Percentiles rank a stretch among this genome's conserved stretches.
Evolutionary conservation across 2,329 filamentous ascomycete genomes (phyloP).

Genomic region (Ophioceras dolichostomum): DNA sequence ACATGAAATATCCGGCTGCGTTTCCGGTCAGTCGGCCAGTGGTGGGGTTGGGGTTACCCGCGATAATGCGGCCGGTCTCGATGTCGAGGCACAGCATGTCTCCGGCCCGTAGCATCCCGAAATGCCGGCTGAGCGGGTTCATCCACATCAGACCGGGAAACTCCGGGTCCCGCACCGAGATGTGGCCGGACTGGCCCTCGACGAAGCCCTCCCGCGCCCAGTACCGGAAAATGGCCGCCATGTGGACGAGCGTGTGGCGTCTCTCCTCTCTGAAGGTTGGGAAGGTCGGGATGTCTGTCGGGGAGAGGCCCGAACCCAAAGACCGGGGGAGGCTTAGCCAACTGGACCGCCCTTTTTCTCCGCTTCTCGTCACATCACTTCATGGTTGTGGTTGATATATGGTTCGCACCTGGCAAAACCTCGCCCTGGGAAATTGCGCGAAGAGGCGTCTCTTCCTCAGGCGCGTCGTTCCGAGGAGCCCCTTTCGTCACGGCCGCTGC

Average conservation of each 20-base stretch:
- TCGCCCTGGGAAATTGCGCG: constrained; percentile 17
- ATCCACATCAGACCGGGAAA: constrained; percentile 54
- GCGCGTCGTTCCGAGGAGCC: constrained; percentile 4
- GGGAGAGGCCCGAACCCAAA: no score
- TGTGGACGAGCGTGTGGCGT: constrained; percentile 52
- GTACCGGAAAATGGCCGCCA: constrained; percentile 55
- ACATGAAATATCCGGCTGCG: constrained; percentile 55
- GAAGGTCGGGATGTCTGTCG: constrained; percentile 31
- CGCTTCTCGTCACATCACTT: no score
- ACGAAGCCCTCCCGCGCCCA: constrained; percentile 52
- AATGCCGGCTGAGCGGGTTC: constrained; percentile 55
- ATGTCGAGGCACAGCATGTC: constrained; percentile 57
- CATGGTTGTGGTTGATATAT: no score
- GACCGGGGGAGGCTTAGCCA: not conserved
- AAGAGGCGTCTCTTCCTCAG: constrained; percentile 11
- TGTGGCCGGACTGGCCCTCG: constrained; percentile 53
- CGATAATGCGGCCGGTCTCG: constrained; percentile 44
- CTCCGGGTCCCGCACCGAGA: constrained; percentile 55
- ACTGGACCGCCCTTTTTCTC: not conserved
- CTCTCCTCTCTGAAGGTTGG: constrained; percentile 32
- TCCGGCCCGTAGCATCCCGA: constrained; percentile 50
- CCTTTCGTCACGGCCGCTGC: not conserved
- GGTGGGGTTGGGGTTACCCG: constrained; percentile 43
- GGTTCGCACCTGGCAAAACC: constrained; percentile 12
- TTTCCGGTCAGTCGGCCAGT: constrained; percentile 35